These are phyloP conservation scores for Bullera alba DNA, from an alignment of 768 basidiomycete genomes.

Conservation along the genomic window DNA sequence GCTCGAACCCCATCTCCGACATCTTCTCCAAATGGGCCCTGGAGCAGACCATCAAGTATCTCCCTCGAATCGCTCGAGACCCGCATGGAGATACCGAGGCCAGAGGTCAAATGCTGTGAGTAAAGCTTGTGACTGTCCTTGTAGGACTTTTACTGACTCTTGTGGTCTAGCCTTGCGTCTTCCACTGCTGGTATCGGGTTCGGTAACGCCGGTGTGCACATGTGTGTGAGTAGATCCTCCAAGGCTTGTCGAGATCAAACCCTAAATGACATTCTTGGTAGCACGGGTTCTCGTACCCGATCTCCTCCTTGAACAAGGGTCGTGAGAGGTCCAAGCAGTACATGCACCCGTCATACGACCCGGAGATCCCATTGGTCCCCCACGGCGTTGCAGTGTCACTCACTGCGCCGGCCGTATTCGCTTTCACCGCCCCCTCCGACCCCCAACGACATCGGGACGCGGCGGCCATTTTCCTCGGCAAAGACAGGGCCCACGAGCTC, in stretches of 20 bases:
- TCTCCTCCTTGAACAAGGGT: slow-evolving; percentile 63
- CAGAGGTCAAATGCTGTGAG: slow-evolving; percentile 81
- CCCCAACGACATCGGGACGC: slow-evolving; percentile 85
- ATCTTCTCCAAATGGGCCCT: slow-evolving; percentile 92
- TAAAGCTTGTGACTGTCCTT: slow-evolving; percentile 3
- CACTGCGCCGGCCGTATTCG: slow-evolving; percentile 59
- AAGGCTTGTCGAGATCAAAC: background rate
- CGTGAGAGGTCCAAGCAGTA: slow-evolving; percentile 65
- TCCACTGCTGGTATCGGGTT: slow-evolving; percentile 88
- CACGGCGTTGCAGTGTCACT: slow-evolving; percentile 65
- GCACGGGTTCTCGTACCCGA: slow-evolving; percentile 45
- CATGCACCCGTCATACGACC: slow-evolving; percentile 79
- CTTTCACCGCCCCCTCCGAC: slow-evolving; percentile 89
- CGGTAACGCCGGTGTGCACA: slow-evolving; percentile 43
- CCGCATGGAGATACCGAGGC: slow-evolving; percentile 67
- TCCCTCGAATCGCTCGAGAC: slow-evolving; percentile 78
- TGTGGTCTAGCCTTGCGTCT: slow-evolving; percentile 61
- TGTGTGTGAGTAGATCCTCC: slow-evolving; percentile 49
- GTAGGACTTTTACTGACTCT: background rate
- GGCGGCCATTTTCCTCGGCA: slow-evolving; percentile 64
- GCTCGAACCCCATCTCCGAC: slow-evolving; percentile 61
- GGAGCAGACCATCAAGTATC: slow-evolving; percentile 74
- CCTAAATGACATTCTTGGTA: slow-evolving; percentile 1
- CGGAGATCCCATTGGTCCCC: slow-evolving; percentile 83
- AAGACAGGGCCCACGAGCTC: slow-evolving; percentile 47